Percentiles rank a stretch among this genome's conserved stretches.
phyloP scores from a whole-genome alignment of 108 stramenopile genomes.

The Fragilariopsis cylindrus region DNA sequence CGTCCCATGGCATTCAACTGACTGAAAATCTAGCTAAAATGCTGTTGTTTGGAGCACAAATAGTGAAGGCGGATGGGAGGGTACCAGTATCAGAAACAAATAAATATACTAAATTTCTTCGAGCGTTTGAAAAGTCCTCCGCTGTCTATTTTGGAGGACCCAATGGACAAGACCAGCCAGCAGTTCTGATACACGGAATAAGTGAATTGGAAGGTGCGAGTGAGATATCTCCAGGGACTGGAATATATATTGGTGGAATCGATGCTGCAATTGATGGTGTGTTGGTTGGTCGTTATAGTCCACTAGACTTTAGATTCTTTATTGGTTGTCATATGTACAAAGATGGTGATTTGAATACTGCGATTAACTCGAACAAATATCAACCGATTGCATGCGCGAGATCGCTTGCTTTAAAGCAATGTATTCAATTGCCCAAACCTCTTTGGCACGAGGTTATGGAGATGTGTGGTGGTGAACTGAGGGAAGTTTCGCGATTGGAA shows the following conservation, averaged over 20 bases:
- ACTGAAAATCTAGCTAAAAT: constrained; percentile 58
- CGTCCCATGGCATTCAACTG: constrained; percentile 73
- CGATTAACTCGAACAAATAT: constrained; percentile 53
- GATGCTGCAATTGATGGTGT: constrained; percentile 77
- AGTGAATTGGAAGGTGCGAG: constrained; percentile 56
- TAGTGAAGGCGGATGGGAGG: constrained; percentile 8
- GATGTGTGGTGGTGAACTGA: constrained; percentile 23
- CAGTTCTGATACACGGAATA: constrained; percentile 69
- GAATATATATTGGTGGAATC: constrained; percentile 68
- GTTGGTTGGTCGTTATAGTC: constrained; percentile 57
- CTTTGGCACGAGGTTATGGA: constrained; percentile 74
- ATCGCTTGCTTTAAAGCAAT: constrained; percentile 79
- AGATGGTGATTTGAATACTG: constrained; percentile 40
- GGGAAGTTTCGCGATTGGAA: constrained; percentile 12
- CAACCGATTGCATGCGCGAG: constrained; percentile 77
- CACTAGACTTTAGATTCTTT: constrained; percentile 83
- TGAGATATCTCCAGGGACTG: constrained; percentile 66
- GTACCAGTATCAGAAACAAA: constrained; percentile 14
- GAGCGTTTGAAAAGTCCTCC: constrained; percentile 62
- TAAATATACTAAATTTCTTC: constrained; percentile 17
- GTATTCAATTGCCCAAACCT: constrained; percentile 76
- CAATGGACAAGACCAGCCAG: constrained; percentile 63
- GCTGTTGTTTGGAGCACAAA: constrained; percentile 48
- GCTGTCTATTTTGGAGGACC: constrained; percentile 76
- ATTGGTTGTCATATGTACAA: constrained; percentile 54